These are phyloP conservation scores for Hericium coralloides DNA, from an alignment of 768 basidiomycete genomes.

Conservation along the genomic window DNA sequence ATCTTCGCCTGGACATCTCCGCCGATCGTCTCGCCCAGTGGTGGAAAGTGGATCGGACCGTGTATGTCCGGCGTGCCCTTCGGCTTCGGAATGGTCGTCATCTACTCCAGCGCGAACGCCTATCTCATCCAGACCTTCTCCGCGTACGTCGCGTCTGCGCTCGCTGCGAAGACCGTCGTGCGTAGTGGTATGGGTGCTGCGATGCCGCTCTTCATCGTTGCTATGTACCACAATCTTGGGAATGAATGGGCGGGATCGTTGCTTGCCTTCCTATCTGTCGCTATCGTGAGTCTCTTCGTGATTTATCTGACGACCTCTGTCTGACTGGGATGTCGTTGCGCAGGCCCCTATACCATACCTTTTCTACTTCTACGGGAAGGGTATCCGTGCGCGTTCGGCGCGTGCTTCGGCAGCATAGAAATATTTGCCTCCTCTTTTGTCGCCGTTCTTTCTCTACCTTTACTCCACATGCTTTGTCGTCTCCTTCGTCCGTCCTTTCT, in stretches of 20 bases:
- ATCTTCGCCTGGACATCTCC: constrained; percentile 36
- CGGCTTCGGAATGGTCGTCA: constrained; percentile 30
- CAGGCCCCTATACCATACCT: constrained; percentile 25
- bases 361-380: constrained; percentile 31
- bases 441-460: no score
- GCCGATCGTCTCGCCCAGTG: constrained; percentile 24
- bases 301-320: background rate
- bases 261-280: constrained; percentile 27
- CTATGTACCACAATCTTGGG: constrained; percentile 32
- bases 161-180: constrained; percentile 30
- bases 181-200: constrained; percentile 28
- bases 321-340: background rate
- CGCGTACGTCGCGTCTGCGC: constrained; percentile 47
- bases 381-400: constrained; percentile 29
- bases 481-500: no score
- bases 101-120: constrained; percentile 31
- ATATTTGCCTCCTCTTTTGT: background rate
- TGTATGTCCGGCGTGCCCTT: constrained; percentile 28
- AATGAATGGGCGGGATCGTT: constrained; percentile 30
- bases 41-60: constrained; percentile 30
- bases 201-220: constrained; percentile 28
- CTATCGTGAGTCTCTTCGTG: constrained; percentile 18
- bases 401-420: constrained; percentile 14
- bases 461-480: no score
- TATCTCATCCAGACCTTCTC: constrained; percentile 56